Evolutionary conservation across 768 basidiomycete species (phyloP), one percentile per base, ranked within the genome.

Genomic region (Cubamyces sp.): DNA sequence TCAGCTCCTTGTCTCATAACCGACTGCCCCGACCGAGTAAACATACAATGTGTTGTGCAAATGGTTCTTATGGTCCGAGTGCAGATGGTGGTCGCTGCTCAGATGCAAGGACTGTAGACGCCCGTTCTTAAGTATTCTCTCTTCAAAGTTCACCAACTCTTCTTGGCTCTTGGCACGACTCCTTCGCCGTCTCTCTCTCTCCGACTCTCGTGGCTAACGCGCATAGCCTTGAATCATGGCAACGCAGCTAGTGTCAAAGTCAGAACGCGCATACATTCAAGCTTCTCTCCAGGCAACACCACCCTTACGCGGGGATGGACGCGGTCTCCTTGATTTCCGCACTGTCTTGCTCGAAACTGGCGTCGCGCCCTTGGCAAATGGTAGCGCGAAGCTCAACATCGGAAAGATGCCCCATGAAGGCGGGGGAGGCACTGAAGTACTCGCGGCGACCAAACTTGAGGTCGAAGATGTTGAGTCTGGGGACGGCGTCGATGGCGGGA

Each of bases 371-470:
- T 81, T 92, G 5, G 89, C 93, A 19, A 94, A 95, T 62, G 94
- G 94, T 6, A 94, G 92, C 64, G 91, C 91, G 5, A 82, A 84
- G 23, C 76, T 94, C 8, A 84, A 78, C 65, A 82, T 94, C n/a
- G 93, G 92, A 1, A 78, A 79, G 64, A 78, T 76, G 61, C 75
- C 80, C 25, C 77, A 78, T 47, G 80, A 82, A 46, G 82, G 81
- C 11, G 84, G 82, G 6, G 86, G 84, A 2, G 87, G 88, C 0
- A 94, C 94, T 0, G 91, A 94, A 66, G 79, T 94, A 3, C 74
- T 94, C 25, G 92, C 89, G 1, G 92, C 91, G 0, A 80, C 84
- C 1, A 91, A 92, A 68, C 80, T 94, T 0, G 93, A 95, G 68
- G 90, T 95, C 0, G 89, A 90, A 68, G 78, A 78, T 48, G 72